Evolutionary conservation across 208 protist species (phyloP).

Genomic region (Leishmania martiniquensis): DNA sequence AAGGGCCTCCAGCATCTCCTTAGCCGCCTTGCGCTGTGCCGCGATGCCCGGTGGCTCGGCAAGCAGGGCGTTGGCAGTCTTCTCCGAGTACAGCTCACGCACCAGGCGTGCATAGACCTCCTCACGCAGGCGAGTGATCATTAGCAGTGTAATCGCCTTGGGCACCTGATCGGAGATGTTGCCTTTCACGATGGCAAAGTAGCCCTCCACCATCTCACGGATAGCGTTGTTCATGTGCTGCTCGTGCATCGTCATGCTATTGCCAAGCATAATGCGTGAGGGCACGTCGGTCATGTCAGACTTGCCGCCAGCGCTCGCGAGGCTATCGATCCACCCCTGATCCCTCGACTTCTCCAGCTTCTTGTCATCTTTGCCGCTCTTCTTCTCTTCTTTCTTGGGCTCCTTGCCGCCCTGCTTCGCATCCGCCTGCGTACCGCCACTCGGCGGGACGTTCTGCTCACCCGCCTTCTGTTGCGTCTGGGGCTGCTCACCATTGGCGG

Average conservation of each 20-base stretch:
- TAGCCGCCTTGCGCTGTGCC: constrained; percentile 86
- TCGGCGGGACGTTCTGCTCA: constrained; percentile 10
- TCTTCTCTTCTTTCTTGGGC: constrained; percentile 37
- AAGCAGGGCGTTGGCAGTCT: constrained; percentile 94
- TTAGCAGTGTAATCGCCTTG: constrained; percentile 98
- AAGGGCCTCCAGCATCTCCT: constrained; percentile 91
- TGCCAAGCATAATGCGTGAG: constrained; percentile 76
- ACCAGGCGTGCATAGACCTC: constrained; percentile 96
- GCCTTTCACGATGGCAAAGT: constrained; percentile 93
- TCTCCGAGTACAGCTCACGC: constrained; percentile 93
- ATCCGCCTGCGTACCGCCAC: constrained; percentile 2
- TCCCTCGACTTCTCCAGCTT: constrained; percentile 59
- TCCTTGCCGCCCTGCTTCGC: constrained; percentile 20
- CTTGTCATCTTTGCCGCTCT: constrained; percentile 40
- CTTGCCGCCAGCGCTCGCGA: constrained; percentile 26
- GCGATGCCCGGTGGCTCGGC: constrained; percentile 91
- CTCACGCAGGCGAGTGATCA: constrained; percentile 94
- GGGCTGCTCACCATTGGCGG: constrained; percentile 9
- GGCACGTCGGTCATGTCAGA: constrained; percentile 80
- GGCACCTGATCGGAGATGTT: constrained; percentile 96
- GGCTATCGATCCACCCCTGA: constrained; percentile 45
- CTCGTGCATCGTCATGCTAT: constrained; percentile 74
- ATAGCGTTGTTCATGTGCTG: constrained; percentile 84
- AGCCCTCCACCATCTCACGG: constrained; percentile 91
- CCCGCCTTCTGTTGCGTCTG: constrained; percentile 7